Conservation (phyloP, 306 rosid genomes). For the Morella rubra region DNA sequence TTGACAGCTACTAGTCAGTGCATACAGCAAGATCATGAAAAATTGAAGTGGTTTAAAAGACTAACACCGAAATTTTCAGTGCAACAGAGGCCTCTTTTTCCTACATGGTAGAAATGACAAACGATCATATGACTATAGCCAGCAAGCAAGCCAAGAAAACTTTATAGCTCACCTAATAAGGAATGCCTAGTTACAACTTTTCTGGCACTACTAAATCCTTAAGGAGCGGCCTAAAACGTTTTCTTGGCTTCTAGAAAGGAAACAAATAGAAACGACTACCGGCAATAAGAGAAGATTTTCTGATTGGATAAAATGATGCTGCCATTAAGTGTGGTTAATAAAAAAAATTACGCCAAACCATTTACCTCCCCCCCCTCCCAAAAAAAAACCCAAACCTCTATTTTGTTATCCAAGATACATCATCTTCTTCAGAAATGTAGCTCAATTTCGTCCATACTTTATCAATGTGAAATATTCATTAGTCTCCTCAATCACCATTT, state of each 20-base stretch:
- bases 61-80: not conserved
- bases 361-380: not conserved
- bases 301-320: not conserved
- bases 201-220: not conserved
- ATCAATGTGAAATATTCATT: not conserved
- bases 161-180: not conserved
- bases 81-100: not conserved
- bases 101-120: not conserved
- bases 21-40: not conserved
- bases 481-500: not conserved
- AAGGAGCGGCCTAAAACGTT: not conserved
- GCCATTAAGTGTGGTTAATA: not conserved
- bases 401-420: not conserved
- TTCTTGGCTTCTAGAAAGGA: not conserved
- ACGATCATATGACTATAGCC: not conserved
- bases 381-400: not conserved
- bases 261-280: not conserved
- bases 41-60: not conserved
- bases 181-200: not conserved
- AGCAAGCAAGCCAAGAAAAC: not conserved
- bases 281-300: not conserved
- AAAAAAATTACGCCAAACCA: not conserved
- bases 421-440: not conserved
- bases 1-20: constrained; percentile 2
- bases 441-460: constrained; percentile 13